Conservation (phyloP, 306 rosid genomes). For the Mucuna pruriens region DNA sequence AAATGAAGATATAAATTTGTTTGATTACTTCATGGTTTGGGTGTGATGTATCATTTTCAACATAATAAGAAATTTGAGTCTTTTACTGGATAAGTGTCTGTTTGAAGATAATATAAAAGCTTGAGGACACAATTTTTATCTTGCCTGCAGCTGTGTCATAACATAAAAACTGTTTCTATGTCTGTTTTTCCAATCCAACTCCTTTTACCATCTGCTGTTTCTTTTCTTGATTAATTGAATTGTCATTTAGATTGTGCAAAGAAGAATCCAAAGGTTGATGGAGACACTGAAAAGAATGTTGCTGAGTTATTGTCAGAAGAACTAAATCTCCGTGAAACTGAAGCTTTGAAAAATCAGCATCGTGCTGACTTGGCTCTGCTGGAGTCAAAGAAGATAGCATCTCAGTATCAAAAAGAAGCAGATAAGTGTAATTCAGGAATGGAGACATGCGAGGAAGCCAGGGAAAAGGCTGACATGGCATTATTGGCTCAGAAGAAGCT, state of each 20-base stretch:
- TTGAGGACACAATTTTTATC: background rate
- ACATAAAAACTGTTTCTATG: background rate
- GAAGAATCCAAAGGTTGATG: slow-evolving; percentile 73
- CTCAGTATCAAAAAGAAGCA: slow-evolving; percentile 94
- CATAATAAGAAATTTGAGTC: background rate
- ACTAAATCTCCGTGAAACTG: slow-evolving; percentile 70
- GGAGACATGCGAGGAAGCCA: slow-evolving; percentile 94
- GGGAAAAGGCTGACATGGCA: slow-evolving; percentile 81
- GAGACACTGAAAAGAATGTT: slow-evolving; percentile 73
- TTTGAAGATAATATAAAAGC: background rate
- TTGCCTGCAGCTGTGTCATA: background rate
- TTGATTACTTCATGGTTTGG: background rate
- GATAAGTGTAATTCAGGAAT: slow-evolving; percentile 96
- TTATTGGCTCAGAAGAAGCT: slow-evolving; percentile 66
- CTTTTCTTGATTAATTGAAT: slow-evolving; percentile 5
- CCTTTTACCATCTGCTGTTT: slow-evolving; percentile 19
- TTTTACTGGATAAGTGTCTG: background rate
- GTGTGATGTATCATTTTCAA: background rate
- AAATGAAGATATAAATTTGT: background rate
- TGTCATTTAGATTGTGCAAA: slow-evolving; percentile 77
- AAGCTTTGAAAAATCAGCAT: slow-evolving; percentile 68
- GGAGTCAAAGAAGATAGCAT: slow-evolving; percentile 89
- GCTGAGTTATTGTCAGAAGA: slow-evolving; percentile 83
- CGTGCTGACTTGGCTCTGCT: slow-evolving; percentile 77
- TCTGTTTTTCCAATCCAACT: background rate